A percentile compares a stretch with the other conserved stretches of the same genome.
phyloP scores from a whole-genome alignment of 441 rosid genomes.

The Isatis lusitanica region DNA sequence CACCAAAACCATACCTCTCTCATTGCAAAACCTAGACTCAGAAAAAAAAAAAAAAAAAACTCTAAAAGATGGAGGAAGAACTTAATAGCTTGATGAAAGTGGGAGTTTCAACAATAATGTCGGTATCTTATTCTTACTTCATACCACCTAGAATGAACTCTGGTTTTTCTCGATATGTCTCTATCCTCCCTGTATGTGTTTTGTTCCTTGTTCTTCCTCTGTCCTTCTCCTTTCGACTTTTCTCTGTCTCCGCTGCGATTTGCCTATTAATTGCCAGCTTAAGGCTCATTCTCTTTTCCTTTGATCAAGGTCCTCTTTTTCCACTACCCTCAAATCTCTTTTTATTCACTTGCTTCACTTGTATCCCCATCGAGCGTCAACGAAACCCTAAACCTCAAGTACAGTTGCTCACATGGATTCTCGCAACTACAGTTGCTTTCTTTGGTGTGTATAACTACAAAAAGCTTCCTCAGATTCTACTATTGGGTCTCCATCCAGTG shows the following conservation, averaged over 20 bases:
- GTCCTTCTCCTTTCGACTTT: background rate
- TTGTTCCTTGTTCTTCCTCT: slow-evolving; percentile 3
- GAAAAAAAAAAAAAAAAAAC: background rate
- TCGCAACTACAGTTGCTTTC: background rate
- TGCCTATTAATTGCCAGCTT: background rate
- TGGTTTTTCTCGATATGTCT: background rate
- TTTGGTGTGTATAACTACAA: background rate
- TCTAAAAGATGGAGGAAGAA: slow-evolving; percentile 1
- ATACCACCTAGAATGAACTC: background rate
- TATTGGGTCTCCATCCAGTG: background rate
- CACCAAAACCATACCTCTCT: background rate
- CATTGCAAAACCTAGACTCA: background rate
- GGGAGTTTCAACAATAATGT: background rate
- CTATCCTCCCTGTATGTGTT: background rate
- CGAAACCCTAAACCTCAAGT: background rate
- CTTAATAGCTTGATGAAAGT: background rate
- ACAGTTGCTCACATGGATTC: background rate
- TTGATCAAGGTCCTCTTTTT: slow-evolving; percentile 4
- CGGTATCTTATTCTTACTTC: background rate
- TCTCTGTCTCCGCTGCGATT: background rate
- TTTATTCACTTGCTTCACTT: background rate
- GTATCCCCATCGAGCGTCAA: background rate
- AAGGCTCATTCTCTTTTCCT: background rate
- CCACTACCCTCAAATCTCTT: background rate
- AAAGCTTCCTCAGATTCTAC: background rate